Conservation (phyloP, 805 yeast genomes). For the Spathaspora boniae region DNA sequence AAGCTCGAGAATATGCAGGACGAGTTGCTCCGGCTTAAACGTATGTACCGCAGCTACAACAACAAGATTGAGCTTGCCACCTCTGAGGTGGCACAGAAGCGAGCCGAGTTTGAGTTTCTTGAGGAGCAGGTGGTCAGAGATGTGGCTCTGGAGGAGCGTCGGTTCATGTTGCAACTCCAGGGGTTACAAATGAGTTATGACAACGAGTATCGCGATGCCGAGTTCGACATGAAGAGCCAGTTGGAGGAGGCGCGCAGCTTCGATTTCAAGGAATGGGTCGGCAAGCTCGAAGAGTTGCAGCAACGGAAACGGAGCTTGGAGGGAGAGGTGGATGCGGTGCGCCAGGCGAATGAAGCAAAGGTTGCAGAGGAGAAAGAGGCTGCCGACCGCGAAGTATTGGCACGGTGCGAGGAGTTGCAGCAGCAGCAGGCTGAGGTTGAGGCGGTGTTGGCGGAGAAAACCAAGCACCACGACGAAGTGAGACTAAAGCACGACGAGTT, state of each 20-base stretch:
- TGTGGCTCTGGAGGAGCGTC: constrained; percentile 27
- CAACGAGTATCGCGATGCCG: constrained; percentile 27
- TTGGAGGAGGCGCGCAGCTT: constrained; percentile 22
- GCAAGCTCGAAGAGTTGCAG: constrained; percentile 17
- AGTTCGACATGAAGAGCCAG: constrained; percentile 33
- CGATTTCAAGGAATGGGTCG: constrained; percentile 18
- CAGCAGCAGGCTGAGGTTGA: constrained; percentile 8
- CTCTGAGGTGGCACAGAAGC: background rate
- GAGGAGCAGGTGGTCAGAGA: constrained; percentile 20
- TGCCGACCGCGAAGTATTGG: constrained; percentile 17
- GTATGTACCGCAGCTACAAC: constrained; percentile 1
- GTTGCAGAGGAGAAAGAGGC: constrained; percentile 20
- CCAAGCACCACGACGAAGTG: constrained; percentile 5
- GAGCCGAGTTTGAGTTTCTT: background rate
- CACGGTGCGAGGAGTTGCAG: constrained; percentile 20
- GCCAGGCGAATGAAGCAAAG: constrained; percentile 13
- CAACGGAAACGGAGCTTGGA: no score
- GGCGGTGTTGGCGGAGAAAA: constrained; percentile 6
- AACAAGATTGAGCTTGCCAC: constrained; percentile 3
- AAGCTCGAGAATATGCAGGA: constrained; percentile 2
- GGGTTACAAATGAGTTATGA: constrained; percentile 25
- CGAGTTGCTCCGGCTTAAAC: constrained; percentile 7
- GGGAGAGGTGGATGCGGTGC: constrained; percentile 10
- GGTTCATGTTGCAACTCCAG: constrained; percentile 24
- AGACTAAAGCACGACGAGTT: constrained; percentile 7